These are phyloP conservation scores for Ophiostoma triangulosporum DNA, from an alignment of 2,329 filamentous ascomycete species.

Conservation along the genomic window DNA sequence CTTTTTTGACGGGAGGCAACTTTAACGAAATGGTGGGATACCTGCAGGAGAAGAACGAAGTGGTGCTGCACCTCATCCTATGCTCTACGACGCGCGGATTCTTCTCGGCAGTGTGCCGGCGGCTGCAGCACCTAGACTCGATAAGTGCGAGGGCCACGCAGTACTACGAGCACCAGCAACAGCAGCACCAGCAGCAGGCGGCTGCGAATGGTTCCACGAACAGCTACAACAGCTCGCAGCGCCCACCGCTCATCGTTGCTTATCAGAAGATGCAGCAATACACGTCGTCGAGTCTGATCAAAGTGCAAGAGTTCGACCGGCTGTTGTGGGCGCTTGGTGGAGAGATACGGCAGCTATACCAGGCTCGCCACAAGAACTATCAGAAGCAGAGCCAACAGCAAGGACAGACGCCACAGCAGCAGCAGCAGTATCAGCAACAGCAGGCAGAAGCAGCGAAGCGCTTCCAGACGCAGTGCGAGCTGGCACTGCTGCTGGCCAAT, in stretches of 20 bases:
- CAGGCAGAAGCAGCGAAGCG: slow-evolving; percentile 31
- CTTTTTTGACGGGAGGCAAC: slow-evolving; percentile 28
- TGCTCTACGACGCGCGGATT: slow-evolving; percentile 63
- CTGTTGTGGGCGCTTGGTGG: slow-evolving; percentile 37
- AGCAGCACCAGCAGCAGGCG: slow-evolving; percentile 23
- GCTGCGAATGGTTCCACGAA: neutral
- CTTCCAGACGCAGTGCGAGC: slow-evolving; percentile 35
- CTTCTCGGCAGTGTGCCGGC: slow-evolving; percentile 53
- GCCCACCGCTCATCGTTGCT: slow-evolving; percentile 37
- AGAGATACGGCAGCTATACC: slow-evolving; percentile 39
- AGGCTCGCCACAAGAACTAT: slow-evolving; percentile 19
- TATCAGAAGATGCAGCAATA: slow-evolving; percentile 41
- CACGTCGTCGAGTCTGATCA: slow-evolving; percentile 38
- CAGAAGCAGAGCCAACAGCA: slow-evolving; percentile 25
- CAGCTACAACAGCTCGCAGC: slow-evolving; percentile 21
- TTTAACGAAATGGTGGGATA: slow-evolving; percentile 37
- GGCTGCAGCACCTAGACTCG: slow-evolving; percentile 42
- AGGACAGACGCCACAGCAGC: neutral
- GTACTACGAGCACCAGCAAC: slow-evolving; percentile 31
- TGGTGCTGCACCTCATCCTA: slow-evolving; percentile 51
- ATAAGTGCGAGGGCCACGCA: slow-evolving; percentile 35
- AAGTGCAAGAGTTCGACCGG: slow-evolving; percentile 47
- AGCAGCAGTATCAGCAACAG: slow-evolving; percentile 8
- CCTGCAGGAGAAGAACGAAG: slow-evolving; percentile 40
- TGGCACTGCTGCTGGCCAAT: slow-evolving; percentile 36